Percentiles rank a stretch among this genome's conserved stretches.
These are phyloP conservation scores for Sisymbrium irio DNA, from an alignment of 345 rosid species.

Conservation along the genomic window DNA sequence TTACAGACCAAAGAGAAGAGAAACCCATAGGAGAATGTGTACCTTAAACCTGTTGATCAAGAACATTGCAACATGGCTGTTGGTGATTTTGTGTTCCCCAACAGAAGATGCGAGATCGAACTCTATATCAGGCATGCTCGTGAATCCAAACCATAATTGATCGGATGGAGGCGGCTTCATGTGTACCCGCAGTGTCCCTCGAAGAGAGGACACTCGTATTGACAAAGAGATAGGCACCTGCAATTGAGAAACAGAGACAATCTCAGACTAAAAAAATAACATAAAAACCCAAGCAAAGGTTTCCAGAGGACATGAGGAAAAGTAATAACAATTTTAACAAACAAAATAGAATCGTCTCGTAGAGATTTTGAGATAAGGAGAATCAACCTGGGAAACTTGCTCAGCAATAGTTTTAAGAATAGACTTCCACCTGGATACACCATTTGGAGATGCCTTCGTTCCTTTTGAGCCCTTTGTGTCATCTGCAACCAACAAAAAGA, in stretches of 20 bases:
- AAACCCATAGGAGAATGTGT: slow-evolving; percentile 1
- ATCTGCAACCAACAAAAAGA: slow-evolving; percentile 19
- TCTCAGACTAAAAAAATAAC: slow-evolving; percentile 18
- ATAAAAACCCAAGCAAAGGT: background rate
- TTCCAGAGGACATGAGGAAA: background rate
- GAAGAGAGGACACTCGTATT: slow-evolving; percentile 70
- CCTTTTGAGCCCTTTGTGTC: slow-evolving; percentile 29
- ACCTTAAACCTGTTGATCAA: slow-evolving; percentile 86
- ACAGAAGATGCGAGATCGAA: slow-evolving; percentile 72
- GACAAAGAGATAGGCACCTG: slow-evolving; percentile 91
- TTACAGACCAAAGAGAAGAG: slow-evolving; percentile 11
- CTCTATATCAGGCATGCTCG: slow-evolving; percentile 84
- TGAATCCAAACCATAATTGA: slow-evolving; percentile 89
- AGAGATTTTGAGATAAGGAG: background rate
- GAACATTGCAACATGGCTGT: slow-evolving; percentile 60
- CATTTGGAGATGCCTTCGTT: slow-evolving; percentile 30
- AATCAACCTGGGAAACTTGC: slow-evolving; percentile 37
- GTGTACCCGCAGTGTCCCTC: slow-evolving; percentile 76
- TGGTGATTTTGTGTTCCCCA: slow-evolving; percentile 86
- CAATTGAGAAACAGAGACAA: slow-evolving; percentile 25
- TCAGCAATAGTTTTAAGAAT: slow-evolving; percentile 33
- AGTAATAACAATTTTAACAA: background rate
- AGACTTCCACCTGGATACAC: slow-evolving; percentile 40
- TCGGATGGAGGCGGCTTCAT: slow-evolving; percentile 96
- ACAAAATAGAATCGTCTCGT: background rate